Evolutionary conservation across 1,139 yeast species (phyloP).

Genomic region (Debaryomyces nepalensis): DNA sequence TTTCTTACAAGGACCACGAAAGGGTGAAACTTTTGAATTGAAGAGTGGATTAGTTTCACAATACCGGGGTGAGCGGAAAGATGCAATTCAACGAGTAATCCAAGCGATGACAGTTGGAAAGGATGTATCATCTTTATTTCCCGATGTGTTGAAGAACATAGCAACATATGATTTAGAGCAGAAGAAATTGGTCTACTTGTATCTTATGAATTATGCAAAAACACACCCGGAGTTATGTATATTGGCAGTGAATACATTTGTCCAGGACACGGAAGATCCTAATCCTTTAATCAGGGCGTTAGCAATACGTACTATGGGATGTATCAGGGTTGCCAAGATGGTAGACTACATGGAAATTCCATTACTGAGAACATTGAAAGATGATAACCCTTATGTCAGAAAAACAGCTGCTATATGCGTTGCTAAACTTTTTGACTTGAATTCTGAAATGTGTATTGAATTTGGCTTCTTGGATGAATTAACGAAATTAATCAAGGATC

Average conservation of each 20-base stretch:
- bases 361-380: conserved; percentile 77
- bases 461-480: conserved; percentile 81
- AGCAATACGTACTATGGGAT: conserved; percentile 98
- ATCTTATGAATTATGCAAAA: conserved; percentile 96
- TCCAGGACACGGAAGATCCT: conserved; percentile 94
- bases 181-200: conserved; percentile 91
- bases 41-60: conserved; percentile 91
- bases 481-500: conserved; percentile 73
- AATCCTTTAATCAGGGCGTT: conserved; percentile 94
- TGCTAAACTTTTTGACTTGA: conserved; percentile 89
- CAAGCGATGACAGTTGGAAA: conserved; percentile 99
- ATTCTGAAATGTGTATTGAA: conserved; percentile 79
- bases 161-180: conserved; percentile 97
- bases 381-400: conserved; percentile 96
- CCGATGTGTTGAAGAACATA: conserved; percentile 93
- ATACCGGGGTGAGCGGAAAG: conserved; percentile 91
- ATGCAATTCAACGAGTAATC: conserved; percentile 94
- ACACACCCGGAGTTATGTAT: conserved; percentile 95
- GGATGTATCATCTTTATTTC: conserved; percentile 92
- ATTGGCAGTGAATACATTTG: conserved; percentile 96
- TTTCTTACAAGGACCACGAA: conserved; percentile 51
- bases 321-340: conserved; percentile 93
- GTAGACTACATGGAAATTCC: conserved; percentile 95
- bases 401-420: conserved; percentile 98
- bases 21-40: conserved; percentile 86